Conservation (phyloP, 2,329 filamentous ascomycete genomes). For the Stagonosporopsis cucurbitacearum region DNA sequence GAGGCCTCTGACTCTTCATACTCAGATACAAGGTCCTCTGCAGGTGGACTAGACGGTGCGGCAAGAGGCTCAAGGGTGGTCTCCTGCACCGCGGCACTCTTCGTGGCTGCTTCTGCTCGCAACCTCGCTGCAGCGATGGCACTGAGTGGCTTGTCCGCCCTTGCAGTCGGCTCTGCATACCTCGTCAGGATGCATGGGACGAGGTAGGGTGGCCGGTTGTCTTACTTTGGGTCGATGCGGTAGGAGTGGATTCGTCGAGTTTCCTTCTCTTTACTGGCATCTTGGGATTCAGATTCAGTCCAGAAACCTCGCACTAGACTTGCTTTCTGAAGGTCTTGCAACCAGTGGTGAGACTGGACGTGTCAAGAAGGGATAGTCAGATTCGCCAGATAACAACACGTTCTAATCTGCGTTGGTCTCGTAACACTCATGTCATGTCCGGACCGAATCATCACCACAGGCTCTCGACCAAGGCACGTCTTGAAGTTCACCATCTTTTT, state of each 20-base stretch:
- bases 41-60: slow-evolving; percentile 25
- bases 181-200: slow-evolving; percentile 1
- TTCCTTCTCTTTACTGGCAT: slow-evolving; percentile 46
- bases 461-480: neutral
- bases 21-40: slow-evolving; percentile 23
- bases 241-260: slow-evolving; percentile 13
- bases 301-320: neutral
- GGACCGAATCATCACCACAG: neutral
- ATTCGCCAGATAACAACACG: neutral
- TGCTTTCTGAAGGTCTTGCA: neutral
- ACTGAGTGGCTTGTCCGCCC: slow-evolving; percentile 35
- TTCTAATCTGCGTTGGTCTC: neutral
- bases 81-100: slow-evolving; percentile 18
- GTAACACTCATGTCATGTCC: neutral
- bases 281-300: neutral
- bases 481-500: slow-evolving; percentile 24
- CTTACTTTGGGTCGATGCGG: slow-evolving; percentile 18
- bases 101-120: slow-evolving; percentile 29
- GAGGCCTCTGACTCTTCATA: slow-evolving; percentile 28
- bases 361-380: neutral
- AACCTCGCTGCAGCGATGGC: slow-evolving; percentile 45
- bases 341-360: neutral
- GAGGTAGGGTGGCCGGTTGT: neutral
- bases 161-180: slow-evolving; percentile 15
- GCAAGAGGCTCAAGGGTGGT: slow-evolving; percentile 20